Conservation (phyloP, 257 asterid genomes). For the Jacaranda mimosifolia region DNA sequence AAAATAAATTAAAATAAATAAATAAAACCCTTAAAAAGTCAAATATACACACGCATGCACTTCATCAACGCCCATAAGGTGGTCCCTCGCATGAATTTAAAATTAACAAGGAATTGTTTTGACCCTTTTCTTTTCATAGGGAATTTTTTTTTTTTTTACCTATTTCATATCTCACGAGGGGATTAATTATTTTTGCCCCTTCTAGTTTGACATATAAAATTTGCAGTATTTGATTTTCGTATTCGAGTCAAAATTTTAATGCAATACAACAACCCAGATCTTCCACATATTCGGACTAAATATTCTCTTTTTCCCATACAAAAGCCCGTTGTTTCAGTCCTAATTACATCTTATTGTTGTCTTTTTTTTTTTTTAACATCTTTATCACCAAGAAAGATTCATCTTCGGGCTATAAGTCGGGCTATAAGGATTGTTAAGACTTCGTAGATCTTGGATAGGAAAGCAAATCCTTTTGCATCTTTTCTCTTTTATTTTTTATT, state of each 20-base stretch:
- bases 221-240: conserved; percentile 2
- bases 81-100: too few species aligned
- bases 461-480: background rate
- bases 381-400: conserved; percentile 20
- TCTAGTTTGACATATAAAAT: background rate
- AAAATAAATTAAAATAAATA: too few species aligned
- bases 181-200: too few species aligned
- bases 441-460: background rate
- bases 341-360: background rate
- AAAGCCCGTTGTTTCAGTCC: background rate
- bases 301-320: background rate
- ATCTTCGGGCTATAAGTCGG: background rate
- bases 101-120: too few species aligned
- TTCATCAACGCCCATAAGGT: too few species aligned
- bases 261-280: background rate
- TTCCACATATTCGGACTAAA: background rate
- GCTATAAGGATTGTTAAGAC: background rate
- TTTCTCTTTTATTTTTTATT: background rate
- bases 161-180: too few species aligned
- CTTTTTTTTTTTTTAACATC: conserved; percentile 1
- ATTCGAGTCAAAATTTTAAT: background rate
- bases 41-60: too few species aligned
- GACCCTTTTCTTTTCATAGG: too few species aligned
- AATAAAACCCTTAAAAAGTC: too few species aligned
- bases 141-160: too few species aligned